These are phyloP conservation scores for Alternaria brassicicola DNA, from an alignment of 2,329 filamentous ascomycete species.

Conservation along the genomic window DNA sequence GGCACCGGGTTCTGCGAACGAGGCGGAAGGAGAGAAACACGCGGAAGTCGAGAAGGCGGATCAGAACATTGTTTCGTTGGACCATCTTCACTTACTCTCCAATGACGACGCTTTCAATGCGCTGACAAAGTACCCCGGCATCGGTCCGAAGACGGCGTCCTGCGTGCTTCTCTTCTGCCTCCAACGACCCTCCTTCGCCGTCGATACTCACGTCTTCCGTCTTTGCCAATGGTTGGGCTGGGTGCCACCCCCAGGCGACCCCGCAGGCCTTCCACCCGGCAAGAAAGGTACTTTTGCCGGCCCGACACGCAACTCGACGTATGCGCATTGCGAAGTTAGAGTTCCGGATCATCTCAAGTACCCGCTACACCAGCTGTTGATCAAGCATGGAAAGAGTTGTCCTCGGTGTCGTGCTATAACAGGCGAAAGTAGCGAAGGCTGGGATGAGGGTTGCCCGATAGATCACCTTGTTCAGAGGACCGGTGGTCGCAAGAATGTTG, in stretches of 20 bases:
- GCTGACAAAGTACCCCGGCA: conserved; percentile 65
- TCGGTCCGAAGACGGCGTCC: conserved; percentile 69
- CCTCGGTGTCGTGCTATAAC: conserved; percentile 67
- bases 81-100: conserved; percentile 63
- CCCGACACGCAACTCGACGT: conserved; percentile 59
- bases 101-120: conserved; percentile 64
- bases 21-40: conserved; percentile 59
- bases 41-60: conserved; percentile 64
- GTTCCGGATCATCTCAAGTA: conserved; percentile 69
- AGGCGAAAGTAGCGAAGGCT: conserved; percentile 64
- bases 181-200: conserved; percentile 67
- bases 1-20: conserved; percentile 52
- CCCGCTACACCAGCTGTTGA: conserved; percentile 65
- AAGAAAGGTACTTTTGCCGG: conserved; percentile 52
- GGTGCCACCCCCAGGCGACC: conserved; percentile 57
- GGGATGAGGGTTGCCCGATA: conserved; percentile 68
- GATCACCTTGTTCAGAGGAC: conserved; percentile 65
- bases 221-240: conserved; percentile 67
- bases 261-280: conserved; percentile 37
- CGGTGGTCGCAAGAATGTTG: conserved; percentile 58
- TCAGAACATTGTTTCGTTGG: conserved; percentile 67
- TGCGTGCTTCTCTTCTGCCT: conserved; percentile 70
- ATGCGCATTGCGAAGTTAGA: conserved; percentile 64
- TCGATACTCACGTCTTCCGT: conserved; percentile 71
- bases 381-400: conserved; percentile 67